A percentile compares a stretch with the other conserved stretches of the same genome.
phyloP scores from a whole-genome alignment of 345 rosid genomes.

The Carallia pectinifolia region DNA sequence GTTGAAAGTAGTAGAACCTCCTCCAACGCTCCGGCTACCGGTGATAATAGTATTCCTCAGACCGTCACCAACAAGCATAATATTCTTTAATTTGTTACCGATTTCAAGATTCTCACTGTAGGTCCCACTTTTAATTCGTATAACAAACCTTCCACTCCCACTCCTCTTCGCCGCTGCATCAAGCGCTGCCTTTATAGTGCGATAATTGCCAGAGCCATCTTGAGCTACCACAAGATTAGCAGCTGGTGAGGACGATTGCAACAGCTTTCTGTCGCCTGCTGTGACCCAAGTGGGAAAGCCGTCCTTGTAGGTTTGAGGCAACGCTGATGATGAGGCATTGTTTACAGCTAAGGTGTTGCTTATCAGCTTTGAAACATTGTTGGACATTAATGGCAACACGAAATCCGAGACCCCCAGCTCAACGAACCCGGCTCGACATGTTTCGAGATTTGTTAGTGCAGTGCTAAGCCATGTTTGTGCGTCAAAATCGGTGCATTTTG shows the following conservation, averaged over 20 bases:
- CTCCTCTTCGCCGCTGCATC: conserved; percentile 57
- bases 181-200: conserved; percentile 59
- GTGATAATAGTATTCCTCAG: conserved; percentile 59
- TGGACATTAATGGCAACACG: conserved; percentile 53
- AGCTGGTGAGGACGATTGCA: conserved; percentile 37
- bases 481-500: conserved; percentile 60
- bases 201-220: conserved; percentile 61
- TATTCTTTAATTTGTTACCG: conserved; percentile 47
- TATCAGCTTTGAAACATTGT: conserved; percentile 62
- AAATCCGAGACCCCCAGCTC: conserved; percentile 59
- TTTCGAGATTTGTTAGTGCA: conserved; percentile 74
- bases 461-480: conserved; percentile 81
- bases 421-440: conserved; percentile 58
- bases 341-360: conserved; percentile 63
- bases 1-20: conserved; percentile 71
- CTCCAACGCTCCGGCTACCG: conserved; percentile 64
- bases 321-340: conserved; percentile 20
- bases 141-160: conserved; percentile 62
- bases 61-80: conserved; percentile 81
- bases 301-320: conserved; percentile 40
- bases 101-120: conserved; percentile 65
- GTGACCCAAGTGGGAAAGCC: conserved; percentile 71
- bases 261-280: conserved; percentile 57
- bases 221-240: conserved; percentile 69
- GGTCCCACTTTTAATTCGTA: conserved; percentile 61